Conservation (phyloP, 768 basidiomycete genomes). For the Leccinum subgranulosum region DNA sequence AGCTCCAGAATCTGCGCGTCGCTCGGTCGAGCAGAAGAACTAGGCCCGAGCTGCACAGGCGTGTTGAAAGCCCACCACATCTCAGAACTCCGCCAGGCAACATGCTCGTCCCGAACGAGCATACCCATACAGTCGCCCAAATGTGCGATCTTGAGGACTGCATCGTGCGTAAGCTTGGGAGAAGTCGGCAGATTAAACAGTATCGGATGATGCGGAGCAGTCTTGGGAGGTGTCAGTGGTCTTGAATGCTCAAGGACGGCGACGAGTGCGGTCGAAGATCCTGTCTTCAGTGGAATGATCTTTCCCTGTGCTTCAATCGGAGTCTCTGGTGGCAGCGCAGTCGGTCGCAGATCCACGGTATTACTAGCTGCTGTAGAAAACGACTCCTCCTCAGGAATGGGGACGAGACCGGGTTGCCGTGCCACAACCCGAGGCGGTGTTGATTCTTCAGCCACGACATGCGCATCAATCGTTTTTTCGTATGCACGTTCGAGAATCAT, state of each 20-base stretch:
- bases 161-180: constrained; percentile 42
- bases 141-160: constrained; percentile 78
- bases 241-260: constrained; percentile 54
- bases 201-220: constrained; percentile 19
- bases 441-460: constrained; percentile 40
- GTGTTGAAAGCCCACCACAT: constrained; percentile 88
- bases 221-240: constrained; percentile 7
- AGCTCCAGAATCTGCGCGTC: constrained; percentile 70
- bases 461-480: constrained; percentile 60
- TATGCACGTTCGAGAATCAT: constrained; percentile 69
- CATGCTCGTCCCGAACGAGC: constrained; percentile 73
- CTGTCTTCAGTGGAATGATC: constrained; percentile 45
- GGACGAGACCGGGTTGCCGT: constrained; percentile 13
- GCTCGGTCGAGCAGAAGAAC: constrained; percentile 56
- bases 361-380: not conserved
- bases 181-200: constrained; percentile 15
- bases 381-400: constrained; percentile 22
- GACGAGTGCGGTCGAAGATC: constrained; percentile 67
- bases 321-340: constrained; percentile 13
- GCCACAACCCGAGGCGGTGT: constrained; percentile 1
- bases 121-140: constrained; percentile 87
- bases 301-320: constrained; percentile 19
- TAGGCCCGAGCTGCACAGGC: constrained; percentile 63
- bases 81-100: constrained; percentile 85
- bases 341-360: not conserved